Conservation (phyloP, 805 yeast species). For the Ascoidea asiatica region DNA sequence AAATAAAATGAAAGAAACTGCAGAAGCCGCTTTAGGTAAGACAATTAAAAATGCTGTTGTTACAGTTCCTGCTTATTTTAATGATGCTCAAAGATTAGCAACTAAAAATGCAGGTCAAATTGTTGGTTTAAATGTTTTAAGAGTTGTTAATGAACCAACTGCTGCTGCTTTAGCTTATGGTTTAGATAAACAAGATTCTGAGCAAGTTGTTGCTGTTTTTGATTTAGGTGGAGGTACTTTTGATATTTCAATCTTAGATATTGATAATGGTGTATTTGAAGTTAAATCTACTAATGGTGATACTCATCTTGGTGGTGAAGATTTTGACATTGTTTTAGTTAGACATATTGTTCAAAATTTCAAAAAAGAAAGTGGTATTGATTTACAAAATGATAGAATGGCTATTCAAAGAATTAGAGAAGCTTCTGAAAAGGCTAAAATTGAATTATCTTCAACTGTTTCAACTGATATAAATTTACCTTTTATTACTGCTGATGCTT, state of each 20-base stretch:
- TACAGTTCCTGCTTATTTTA: slow-evolving; percentile 83
- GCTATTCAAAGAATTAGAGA: slow-evolving; percentile 80
- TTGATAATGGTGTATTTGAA: slow-evolving; percentile 95
- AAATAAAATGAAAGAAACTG: slow-evolving; percentile 97
- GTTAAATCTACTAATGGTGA: slow-evolving; percentile 97
- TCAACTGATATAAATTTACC: slow-evolving; percentile 70
- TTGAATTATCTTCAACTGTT: slow-evolving; percentile 65
- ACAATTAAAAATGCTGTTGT: slow-evolving; percentile 80
- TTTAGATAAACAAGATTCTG: slow-evolving; percentile 60
- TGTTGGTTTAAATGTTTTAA: slow-evolving; percentile 81
- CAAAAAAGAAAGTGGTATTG: slow-evolving; percentile 60
- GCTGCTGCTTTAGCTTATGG: slow-evolving; percentile 95
- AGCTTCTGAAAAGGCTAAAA: slow-evolving; percentile 84
- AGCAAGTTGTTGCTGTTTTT: slow-evolving; percentile 82
- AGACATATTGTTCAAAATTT: slow-evolving; percentile 72
- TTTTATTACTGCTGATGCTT: slow-evolving; percentile 77
- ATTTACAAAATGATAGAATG: slow-evolving; percentile 51
- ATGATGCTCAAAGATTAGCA: slow-evolving; percentile 87
- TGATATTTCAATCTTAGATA: slow-evolving; percentile 92
- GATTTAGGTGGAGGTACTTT: slow-evolving; percentile 99
- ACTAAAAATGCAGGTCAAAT: slow-evolving; percentile 97
- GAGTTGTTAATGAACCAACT: slow-evolving; percentile 86
- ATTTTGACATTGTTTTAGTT: slow-evolving; percentile 76
- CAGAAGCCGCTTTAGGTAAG: slow-evolving; percentile 85
- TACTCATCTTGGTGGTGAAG: slow-evolving; percentile 90